These are phyloP conservation scores for Wickerhamomyces sydowiorum DNA, from an alignment of 805 yeast genomes.

Conservation along the genomic window DNA sequence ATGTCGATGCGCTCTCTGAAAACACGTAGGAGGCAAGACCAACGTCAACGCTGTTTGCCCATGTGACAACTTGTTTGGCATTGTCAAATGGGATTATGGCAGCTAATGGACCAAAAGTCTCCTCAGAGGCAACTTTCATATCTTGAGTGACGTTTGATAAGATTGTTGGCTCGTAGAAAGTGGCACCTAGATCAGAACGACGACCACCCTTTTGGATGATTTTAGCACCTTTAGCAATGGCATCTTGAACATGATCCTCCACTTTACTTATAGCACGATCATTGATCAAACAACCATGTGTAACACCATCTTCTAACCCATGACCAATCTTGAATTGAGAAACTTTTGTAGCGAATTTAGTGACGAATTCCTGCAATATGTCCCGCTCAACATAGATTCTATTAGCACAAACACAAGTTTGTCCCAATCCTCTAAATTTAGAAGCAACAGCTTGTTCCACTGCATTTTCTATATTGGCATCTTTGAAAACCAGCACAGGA, in stretches of 20 bases:
- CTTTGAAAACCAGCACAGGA: slow-evolving; percentile 56
- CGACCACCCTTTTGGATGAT: slow-evolving; percentile 47
- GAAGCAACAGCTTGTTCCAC: slow-evolving; percentile 47
- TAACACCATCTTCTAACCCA: slow-evolving; percentile 44
- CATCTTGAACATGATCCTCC: slow-evolving; percentile 48
- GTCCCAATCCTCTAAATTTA: slow-evolving; percentile 58
- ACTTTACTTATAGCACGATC: slow-evolving; percentile 46
- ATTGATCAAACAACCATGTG: slow-evolving; percentile 56
- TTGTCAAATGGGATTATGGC: slow-evolving; percentile 51
- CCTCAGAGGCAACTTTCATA: slow-evolving; percentile 48
- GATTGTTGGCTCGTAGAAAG: slow-evolving; percentile 51
- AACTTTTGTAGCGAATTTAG: slow-evolving; percentile 39
- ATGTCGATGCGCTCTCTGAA: slow-evolving; percentile 43
- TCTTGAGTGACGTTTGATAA: slow-evolving; percentile 44
- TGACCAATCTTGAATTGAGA: slow-evolving; percentile 46
- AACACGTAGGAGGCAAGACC: slow-evolving; percentile 61
- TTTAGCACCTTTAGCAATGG: slow-evolving; percentile 48
- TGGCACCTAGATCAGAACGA: slow-evolving; percentile 40
- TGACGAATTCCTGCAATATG: slow-evolving; percentile 42
- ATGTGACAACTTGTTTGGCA: slow-evolving; percentile 44
- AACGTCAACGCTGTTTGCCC: slow-evolving; percentile 48
- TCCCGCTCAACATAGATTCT: slow-evolving; percentile 50
- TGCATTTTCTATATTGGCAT: slow-evolving; percentile 52
- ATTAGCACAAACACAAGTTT: slow-evolving; percentile 62
- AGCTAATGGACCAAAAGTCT: slow-evolving; percentile 63